These are phyloP conservation scores for Juglanconis sp. DNA, from an alignment of 2,329 filamentous ascomycete genomes.

Conservation along the genomic window DNA sequence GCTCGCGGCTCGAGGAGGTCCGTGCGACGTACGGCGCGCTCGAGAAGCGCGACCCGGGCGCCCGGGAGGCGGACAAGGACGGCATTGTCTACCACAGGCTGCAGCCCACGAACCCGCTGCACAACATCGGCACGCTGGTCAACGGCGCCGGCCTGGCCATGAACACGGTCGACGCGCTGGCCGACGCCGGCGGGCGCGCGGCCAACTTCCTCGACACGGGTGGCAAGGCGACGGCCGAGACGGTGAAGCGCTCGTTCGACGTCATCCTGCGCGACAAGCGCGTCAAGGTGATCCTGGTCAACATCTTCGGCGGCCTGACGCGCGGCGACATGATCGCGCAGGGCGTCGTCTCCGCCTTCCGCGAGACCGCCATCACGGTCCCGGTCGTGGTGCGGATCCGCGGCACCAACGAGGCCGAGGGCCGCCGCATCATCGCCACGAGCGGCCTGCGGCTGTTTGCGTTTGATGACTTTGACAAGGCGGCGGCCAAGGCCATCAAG, in stretches of 20 bases:
- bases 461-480: conserved; percentile 73
- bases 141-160: conserved; percentile 89
- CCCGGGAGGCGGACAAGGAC: conserved; percentile 45
- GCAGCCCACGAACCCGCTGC: conserved; percentile 43
- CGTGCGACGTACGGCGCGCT: conserved; percentile 34
- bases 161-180: conserved; percentile 82
- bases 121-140: conserved; percentile 75
- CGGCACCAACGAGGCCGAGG: conserved; percentile 70
- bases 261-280: conserved; percentile 68
- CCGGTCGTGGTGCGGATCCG: conserved; percentile 76
- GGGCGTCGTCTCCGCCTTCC: conserved; percentile 70
- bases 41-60: conserved; percentile 30
- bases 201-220: conserved; percentile 89
- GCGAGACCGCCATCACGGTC: conserved; percentile 61
- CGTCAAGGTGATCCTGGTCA: conserved; percentile 64
- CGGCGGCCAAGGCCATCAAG: conserved; percentile 63
- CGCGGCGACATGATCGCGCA: conserved; percentile 79
- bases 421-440: conserved; percentile 65
- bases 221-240: conserved; percentile 80
- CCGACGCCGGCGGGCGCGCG: conserved; percentile 62
- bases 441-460: conserved; percentile 67
- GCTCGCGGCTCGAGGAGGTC: conserved; percentile 36
- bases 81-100: conserved; percentile 76
- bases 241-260: conserved; percentile 73
- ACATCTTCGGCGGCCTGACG: conserved; percentile 58